Evolutionary conservation across 805 yeast genomes (phyloP), one percentile per base, ranked within the genome.

Genomic region (Lipomyces yamanashiensis): DNA sequence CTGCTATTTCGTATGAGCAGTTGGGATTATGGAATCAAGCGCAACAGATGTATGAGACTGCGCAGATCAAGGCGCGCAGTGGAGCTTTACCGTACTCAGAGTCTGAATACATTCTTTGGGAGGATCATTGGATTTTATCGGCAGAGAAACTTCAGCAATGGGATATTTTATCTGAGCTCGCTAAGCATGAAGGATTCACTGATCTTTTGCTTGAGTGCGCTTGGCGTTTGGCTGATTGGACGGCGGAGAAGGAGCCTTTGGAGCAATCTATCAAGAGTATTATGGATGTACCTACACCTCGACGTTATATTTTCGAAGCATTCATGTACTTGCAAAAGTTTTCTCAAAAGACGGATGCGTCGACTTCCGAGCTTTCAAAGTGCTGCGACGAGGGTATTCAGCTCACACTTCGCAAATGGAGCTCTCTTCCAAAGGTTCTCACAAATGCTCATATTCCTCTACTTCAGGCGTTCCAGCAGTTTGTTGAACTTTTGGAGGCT

Each of bases 221-320:
- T 44, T 95, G 99, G 99, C 83, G 99, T 72, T 96, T 95, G 45
- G 98, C 99, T 7, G 98, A 95, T 73, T 95, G 99, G 99, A 88
- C 87, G 64, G 87, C 96, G 8, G 99, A 96, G 72, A 84, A 92
- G 67, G 98, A 93, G 68, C 95, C 98, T 0, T 79, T 95, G 44
- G 98, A 92, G 73, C 97, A 90, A 72, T 88, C 96, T 0, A 96
- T 95, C 33, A 90, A 92, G 75, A 89, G 96, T 49, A 96, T 95
- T 5, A 92, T 95, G 97, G 99, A 95, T 76, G 97, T 92, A 33
- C 98, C 99, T 3, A 96, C 99, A 0, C 98, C 99, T 1, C 83
- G 99, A 69, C 84, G 99, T 67, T 98, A 95, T 76, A 88, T 91
- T 62, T 93, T 93, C 74, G 98, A 95, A 75, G 92, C 99, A 0